A percentile compares a stretch with the other conserved stretches of the same genome.
Evolutionary conservation across 2,329 filamentous ascomycete species (phyloP).

Genomic region (Colletotrichum cuscutae): DNA sequence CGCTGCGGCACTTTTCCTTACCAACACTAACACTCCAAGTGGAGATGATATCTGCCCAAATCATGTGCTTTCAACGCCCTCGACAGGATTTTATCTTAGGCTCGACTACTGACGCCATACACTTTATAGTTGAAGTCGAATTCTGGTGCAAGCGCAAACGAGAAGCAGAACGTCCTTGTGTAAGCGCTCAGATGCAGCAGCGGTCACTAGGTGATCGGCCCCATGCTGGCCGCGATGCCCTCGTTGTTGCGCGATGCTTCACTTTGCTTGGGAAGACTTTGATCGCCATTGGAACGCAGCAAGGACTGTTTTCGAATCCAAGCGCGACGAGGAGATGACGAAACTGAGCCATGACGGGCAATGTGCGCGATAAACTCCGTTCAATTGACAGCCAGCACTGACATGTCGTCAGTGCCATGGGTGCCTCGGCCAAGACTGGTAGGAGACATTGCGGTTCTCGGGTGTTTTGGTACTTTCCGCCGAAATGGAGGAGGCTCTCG

Average conservation of each 20-base stretch:
- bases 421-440: not conserved
- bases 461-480: not conserved
- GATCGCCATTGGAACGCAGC: not conserved
- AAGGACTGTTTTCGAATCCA: not conserved
- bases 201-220: not conserved
- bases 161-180: not conserved
- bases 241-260: not conserved
- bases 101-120: not conserved
- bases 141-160: not conserved
- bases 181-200: not conserved
- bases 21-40: not conserved
- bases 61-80: not conserved
- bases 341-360: not conserved
- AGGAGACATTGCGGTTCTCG: not conserved
- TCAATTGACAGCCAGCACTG: not conserved
- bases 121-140: not conserved
- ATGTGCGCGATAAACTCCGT: not conserved
- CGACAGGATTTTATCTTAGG: too few species aligned
- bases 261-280: not conserved
- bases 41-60: not conserved
- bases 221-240: not conserved
- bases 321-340: not conserved
- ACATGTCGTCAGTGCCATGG: not conserved
- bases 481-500: not conserved
- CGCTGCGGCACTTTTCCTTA: not conserved